Evolutionary conservation across 139 green algal species (phyloP).

Genomic region (Micractinium conductrix): DNA sequence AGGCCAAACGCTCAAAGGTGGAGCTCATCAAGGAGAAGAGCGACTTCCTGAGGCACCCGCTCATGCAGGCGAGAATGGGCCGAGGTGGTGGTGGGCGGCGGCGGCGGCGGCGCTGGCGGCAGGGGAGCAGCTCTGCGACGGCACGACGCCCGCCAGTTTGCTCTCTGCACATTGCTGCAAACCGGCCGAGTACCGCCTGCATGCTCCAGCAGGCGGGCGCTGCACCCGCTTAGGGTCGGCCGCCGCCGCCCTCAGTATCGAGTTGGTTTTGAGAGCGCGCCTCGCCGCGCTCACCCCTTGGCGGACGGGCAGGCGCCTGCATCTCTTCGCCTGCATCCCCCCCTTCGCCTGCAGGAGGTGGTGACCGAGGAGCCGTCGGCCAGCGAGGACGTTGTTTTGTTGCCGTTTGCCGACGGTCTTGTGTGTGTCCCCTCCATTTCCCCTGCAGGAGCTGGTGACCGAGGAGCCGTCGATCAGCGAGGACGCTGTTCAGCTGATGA

Average conservation of each 20-base stretch:
- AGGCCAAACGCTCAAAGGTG: slow-evolving; percentile 85
- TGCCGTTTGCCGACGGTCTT: too few relatives aligned
- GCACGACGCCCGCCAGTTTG: too few relatives aligned
- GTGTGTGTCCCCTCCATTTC: not conserved
- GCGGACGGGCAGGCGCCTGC: too few relatives aligned
- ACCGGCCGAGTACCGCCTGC: too few relatives aligned
- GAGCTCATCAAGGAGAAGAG: slow-evolving; percentile 98
- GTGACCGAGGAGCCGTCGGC: slow-evolving; percentile 72
- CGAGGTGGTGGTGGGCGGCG: not conserved
- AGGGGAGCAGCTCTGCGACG: too few relatives aligned
- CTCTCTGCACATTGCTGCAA: too few relatives aligned
- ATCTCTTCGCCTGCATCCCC: too few relatives aligned
- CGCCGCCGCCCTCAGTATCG: too few relatives aligned
- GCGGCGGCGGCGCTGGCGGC: not conserved
- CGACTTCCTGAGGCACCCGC: slow-evolving; percentile 96
- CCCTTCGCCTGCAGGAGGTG: not conserved
- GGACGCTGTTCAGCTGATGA: slow-evolving; percentile 97
- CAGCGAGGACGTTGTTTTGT: slow-evolving; percentile 89
- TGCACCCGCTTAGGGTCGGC: too few relatives aligned
- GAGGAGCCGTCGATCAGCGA: slow-evolving; percentile 85
- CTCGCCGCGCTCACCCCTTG: too few relatives aligned
- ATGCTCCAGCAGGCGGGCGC: too few relatives aligned
- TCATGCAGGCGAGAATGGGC: slow-evolving; percentile 78
- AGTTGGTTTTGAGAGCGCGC: too few relatives aligned
- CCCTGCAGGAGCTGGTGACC: slow-evolving; percentile 22